phyloP scores from a whole-genome alignment of 495 filamentous ascomycete species.

The Trichoderma virens region DNA sequence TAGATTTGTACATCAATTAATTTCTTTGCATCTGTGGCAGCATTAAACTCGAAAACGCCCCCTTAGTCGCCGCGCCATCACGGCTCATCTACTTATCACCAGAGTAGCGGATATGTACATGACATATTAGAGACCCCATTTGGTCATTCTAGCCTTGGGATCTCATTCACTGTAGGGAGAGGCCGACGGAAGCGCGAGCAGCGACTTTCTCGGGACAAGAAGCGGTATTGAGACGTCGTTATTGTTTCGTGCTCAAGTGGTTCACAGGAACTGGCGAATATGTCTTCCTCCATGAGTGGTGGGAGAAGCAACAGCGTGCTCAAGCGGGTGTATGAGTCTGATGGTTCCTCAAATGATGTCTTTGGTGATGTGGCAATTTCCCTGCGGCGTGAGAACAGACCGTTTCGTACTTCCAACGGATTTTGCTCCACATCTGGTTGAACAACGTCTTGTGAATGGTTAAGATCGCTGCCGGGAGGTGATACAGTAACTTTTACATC shows the following conservation, averaged over 20 bases:
- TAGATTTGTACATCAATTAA: too few species aligned
- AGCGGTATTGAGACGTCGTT: background rate
- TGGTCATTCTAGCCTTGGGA: background rate
- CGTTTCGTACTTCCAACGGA: too few species aligned
- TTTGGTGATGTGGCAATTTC: background rate
- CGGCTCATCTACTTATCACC: too few species aligned
- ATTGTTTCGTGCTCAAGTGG: background rate
- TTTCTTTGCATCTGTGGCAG: too few species aligned
- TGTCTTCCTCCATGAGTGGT: background rate
- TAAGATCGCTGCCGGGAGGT: too few species aligned
- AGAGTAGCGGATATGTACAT: too few species aligned
- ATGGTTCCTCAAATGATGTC: background rate
- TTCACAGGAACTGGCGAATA: background rate
- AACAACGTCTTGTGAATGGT: too few species aligned
- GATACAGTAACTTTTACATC: too few species aligned
- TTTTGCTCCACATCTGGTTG: too few species aligned
- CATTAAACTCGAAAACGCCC: too few species aligned
- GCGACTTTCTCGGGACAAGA: background rate
- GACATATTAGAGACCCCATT: too few species aligned
- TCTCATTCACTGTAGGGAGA: background rate
- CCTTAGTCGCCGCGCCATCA: too few species aligned
- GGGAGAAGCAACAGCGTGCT: background rate
- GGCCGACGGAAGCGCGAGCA: background rate
- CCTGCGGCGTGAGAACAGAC: background rate
- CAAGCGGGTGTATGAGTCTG: background rate